These are phyloP conservation scores for Aureobasidium pullulans DNA, from an alignment of 2,329 filamentous ascomycete species.

Conservation along the genomic window DNA sequence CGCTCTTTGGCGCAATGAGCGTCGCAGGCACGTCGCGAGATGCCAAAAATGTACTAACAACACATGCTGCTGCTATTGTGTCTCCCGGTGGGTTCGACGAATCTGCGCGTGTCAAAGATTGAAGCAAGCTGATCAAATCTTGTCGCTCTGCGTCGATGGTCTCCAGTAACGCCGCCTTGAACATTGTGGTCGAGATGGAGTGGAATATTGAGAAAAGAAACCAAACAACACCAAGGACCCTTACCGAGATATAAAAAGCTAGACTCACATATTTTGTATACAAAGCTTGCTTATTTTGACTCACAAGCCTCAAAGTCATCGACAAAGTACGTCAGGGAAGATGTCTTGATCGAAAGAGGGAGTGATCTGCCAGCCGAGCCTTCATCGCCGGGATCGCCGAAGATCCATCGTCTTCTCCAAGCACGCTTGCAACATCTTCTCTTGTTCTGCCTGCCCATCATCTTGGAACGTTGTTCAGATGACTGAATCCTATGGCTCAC, in stretches of 20 bases:
- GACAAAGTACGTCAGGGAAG: not conserved
- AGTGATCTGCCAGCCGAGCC: not conserved
- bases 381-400: not conserved
- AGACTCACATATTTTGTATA: not conserved
- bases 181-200: not conserved
- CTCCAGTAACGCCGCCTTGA: slow-evolving; percentile 21
- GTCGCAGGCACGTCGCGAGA: slow-evolving; percentile 20
- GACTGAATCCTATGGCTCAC: not conserved
- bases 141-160: slow-evolving; percentile 23
- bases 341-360: not conserved
- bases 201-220: not conserved
- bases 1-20: slow-evolving; percentile 25
- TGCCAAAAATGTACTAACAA: slow-evolving; percentile 26
- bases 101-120: slow-evolving; percentile 28
- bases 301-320: not conserved
- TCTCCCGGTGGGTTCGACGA: slow-evolving; percentile 35
- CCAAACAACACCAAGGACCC: not conserved
- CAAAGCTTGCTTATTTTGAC: slow-evolving; percentile 10
- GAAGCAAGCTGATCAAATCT: slow-evolving; percentile 26
- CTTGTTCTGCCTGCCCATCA: not conserved
- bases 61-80: slow-evolving; percentile 28
- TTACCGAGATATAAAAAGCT: not conserved
- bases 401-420: not conserved
- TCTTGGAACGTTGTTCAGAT: not conserved
- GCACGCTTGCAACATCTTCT: not conserved